Conservation (phyloP, 495 filamentous ascomycete species). For the Penicillium verhagenii region DNA sequence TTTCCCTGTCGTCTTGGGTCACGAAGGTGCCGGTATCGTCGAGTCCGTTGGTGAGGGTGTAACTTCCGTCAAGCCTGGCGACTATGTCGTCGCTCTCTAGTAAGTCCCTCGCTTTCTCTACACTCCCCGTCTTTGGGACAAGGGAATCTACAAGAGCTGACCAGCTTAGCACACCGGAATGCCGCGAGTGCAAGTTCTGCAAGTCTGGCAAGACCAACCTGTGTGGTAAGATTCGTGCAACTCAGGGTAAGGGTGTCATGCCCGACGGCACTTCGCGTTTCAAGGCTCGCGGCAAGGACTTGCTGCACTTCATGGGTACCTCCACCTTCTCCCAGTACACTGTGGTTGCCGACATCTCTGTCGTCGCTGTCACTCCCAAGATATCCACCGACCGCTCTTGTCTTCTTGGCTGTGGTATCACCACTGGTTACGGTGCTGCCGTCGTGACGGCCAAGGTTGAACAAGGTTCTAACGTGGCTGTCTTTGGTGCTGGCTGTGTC, state of each 20-base stretch:
- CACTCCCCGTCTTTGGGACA: too few relatives aligned
- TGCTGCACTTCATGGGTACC: conserved; percentile 99
- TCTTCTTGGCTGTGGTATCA: conserved; percentile 95
- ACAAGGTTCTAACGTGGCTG: conserved; percentile 82
- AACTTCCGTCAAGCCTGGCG: conserved; percentile 78
- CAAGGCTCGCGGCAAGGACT: conserved; percentile 86
- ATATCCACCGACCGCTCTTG: conserved; percentile 97
- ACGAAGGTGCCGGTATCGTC: conserved; percentile 96
- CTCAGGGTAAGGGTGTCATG: conserved; percentile 95
- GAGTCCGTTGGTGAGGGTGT: conserved; percentile 97
- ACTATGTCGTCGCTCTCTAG: conserved; percentile 94
- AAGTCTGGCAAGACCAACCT: conserved; percentile 99
- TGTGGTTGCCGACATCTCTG: conserved; percentile 97
- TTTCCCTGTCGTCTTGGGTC: conserved; percentile 93
- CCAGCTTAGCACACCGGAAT: conserved; percentile 80
- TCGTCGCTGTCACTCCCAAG: conserved; percentile 85
- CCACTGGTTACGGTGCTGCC: conserved; percentile 95
- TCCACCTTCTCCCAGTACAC: conserved; percentile 99
- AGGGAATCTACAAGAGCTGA: neutral
- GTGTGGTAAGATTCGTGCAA: conserved; percentile 97
- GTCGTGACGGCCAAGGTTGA: conserved; percentile 89
- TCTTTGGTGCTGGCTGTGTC: conserved; percentile 96
- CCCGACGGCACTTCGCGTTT: conserved; percentile 96
- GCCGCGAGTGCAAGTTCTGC: conserved; percentile 98
- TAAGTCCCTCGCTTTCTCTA: conserved; percentile 36